These are phyloP conservation scores for Purpureocillium lavendulum DNA, from an alignment of 2,329 filamentous ascomycete genomes.

Conservation along the genomic window DNA sequence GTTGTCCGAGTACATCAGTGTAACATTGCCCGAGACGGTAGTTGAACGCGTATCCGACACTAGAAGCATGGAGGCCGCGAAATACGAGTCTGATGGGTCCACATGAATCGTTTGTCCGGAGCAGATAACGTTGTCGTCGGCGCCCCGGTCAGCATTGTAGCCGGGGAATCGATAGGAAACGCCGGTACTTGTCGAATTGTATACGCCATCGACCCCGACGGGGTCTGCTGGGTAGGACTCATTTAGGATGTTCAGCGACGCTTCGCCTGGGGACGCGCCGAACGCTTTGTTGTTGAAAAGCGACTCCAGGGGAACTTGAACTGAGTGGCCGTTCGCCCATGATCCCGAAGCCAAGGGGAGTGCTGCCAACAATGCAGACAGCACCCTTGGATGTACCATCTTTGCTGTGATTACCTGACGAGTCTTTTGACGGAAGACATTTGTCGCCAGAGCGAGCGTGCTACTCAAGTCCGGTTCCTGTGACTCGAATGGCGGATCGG, in stretches of 20 bases:
- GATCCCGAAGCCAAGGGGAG: too few species aligned
- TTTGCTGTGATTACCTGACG: too few species aligned
- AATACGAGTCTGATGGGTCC: constrained; percentile 20
- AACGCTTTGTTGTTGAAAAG: constrained; percentile 40
- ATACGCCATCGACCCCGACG: constrained; percentile 19
- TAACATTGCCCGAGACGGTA: constrained; percentile 30
- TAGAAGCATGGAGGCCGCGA: constrained; percentile 33
- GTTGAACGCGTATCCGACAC: constrained; percentile 29
- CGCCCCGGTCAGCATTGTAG: constrained; percentile 22
- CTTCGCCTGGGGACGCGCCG: constrained; percentile 32
- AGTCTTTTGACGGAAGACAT: too few species aligned
- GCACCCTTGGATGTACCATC: too few species aligned
- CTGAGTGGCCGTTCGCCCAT: neutral
- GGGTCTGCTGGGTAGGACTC: constrained; percentile 31
- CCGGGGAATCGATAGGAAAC: constrained; percentile 16
- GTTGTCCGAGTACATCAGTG: constrained; percentile 32
- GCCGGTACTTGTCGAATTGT: constrained; percentile 30
- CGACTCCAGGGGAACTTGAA: neutral
- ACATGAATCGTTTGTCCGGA: constrained; percentile 28
- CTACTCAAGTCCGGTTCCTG: too few species aligned
- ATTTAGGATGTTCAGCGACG: constrained; percentile 32
- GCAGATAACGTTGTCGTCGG: constrained; percentile 34
- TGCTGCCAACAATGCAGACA: too few species aligned
- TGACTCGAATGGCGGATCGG: too few species aligned
- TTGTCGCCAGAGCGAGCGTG: too few species aligned